Conservation (phyloP, 768 basidiomycete species). For the Naganishia vaughanmartiniae region DNA sequence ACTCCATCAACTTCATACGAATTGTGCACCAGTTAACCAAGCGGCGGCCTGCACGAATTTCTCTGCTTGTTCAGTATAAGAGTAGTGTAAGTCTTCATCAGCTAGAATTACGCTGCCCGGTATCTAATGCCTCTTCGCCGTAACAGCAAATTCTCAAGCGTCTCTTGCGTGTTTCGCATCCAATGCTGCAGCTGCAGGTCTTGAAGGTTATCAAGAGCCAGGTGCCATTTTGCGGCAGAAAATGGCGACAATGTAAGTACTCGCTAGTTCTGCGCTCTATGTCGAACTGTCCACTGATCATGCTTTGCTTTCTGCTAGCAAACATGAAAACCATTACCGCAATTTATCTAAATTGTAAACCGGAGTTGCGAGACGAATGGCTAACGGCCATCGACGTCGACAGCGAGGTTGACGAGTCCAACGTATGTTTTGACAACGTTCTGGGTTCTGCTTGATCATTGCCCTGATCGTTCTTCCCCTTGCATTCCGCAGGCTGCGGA, state of each 20-base stretch:
- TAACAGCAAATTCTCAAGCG: conserved; percentile 87
- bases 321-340: conserved; percentile 99
- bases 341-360: conserved; percentile 94
- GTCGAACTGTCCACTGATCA: neutral
- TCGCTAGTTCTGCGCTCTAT: conserved; percentile 13
- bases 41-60: conserved; percentile 86
- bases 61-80: conserved; percentile 96
- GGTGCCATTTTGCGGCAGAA: conserved; percentile 94
- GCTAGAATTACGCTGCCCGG: neutral
- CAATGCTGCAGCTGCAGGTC: conserved; percentile 87
- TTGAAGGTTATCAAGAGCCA: conserved; percentile 98
- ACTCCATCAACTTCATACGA: conserved; percentile 93
- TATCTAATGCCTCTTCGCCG: neutral
- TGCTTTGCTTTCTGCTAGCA: conserved; percentile 57
- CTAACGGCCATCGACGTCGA: conserved; percentile 88
- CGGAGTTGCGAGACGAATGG: conserved; percentile 97
- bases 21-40: conserved; percentile 98
- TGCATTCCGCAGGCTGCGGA: conserved; percentile 72
- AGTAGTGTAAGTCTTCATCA: conserved; percentile 68
- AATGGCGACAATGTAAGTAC: conserved; percentile 88
- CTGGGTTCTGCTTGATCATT: neutral
- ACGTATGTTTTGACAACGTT: conserved; percentile 58
- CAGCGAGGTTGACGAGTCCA: conserved; percentile 75
- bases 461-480: neutral
- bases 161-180: conserved; percentile 87